phyloP scores from a whole-genome alignment of 2,329 filamentous ascomycete genomes.

The Diaporthe aspalathi region DNA sequence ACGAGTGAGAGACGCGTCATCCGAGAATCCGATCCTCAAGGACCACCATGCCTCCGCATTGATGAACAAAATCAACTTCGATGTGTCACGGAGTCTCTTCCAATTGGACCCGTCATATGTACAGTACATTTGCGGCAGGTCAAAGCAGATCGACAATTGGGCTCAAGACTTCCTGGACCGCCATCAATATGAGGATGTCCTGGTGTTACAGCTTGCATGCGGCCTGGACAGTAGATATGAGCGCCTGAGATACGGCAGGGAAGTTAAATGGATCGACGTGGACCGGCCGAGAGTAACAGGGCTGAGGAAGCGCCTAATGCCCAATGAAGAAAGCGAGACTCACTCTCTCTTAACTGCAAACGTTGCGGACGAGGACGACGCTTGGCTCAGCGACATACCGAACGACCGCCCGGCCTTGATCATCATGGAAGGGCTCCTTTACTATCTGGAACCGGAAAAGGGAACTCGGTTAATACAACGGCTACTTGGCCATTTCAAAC shows the following conservation, averaged over 20 bases:
- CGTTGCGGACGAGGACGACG: conserved; percentile 39
- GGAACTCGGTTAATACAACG: conserved; percentile 39
- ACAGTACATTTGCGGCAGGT: conserved; percentile 39
- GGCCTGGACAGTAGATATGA: conserved; percentile 43
- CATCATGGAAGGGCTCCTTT: conserved; percentile 44
- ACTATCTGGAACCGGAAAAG: conserved; percentile 41
- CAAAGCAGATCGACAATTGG: conserved; percentile 43
- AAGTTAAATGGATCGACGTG: conserved; percentile 44
- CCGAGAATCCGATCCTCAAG: conserved; percentile 39
- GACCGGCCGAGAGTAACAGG: conserved; percentile 42
- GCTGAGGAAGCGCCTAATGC: conserved; percentile 41
- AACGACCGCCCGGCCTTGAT: conserved; percentile 41
- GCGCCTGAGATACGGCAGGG: conserved; percentile 34
- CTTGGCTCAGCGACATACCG: conserved; percentile 41
- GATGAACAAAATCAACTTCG: conserved; percentile 42
- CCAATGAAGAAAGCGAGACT: conserved; percentile 33
- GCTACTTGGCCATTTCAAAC: conserved; percentile 21
- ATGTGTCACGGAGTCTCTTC: conserved; percentile 38
- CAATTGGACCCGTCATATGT: conserved; percentile 40
- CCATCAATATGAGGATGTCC: conserved; percentile 40
- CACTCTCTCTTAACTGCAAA: conserved; percentile 34
- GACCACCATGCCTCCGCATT: conserved; percentile 40
- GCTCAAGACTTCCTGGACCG: conserved; percentile 41
- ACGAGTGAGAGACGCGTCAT: conserved; percentile 16
- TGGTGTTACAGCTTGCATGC: conserved; percentile 44